A percentile compares a stretch with the other conserved stretches of the same genome.
These are phyloP conservation scores for Batkoa obscura DNA, from an alignment of 371 early-diverging fungal species.

Conservation along the genomic window DNA sequence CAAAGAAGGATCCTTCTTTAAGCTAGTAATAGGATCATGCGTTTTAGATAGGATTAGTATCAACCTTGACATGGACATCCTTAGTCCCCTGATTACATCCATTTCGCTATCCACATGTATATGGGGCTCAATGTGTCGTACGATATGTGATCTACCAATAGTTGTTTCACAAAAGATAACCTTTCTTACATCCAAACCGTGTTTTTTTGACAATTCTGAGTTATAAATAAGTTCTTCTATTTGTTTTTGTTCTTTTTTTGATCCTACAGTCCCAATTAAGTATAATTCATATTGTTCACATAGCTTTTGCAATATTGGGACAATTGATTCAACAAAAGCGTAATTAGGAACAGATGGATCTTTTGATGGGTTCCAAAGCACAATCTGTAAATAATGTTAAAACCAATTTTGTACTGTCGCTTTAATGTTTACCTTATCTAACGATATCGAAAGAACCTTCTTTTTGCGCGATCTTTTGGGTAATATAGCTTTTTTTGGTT, in stretches of 20 bases:
- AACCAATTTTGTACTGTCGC: too few species aligned
- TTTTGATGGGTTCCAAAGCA: constrained; percentile 35
- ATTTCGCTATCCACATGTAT: constrained; percentile 17
- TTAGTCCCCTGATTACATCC: constrained; percentile 12
- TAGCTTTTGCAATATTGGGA: constrained; percentile 17
- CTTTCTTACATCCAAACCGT: constrained; percentile 22
- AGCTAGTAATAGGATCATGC: too few species aligned
- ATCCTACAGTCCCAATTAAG: constrained; percentile 21
- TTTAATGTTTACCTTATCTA: too few species aligned
- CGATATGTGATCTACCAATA: constrained; percentile 30
- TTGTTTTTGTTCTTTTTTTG: constrained; percentile 22
- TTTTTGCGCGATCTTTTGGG: too few species aligned
- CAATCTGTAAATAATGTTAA: constrained; percentile 13
- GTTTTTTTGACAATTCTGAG: constrained; percentile 19
- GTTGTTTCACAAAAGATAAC: constrained; percentile 29
- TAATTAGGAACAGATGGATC: constrained; percentile 29
- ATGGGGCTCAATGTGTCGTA: constrained; percentile 27
- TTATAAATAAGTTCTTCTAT: constrained; percentile 20
- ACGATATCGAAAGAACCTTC: too few species aligned
- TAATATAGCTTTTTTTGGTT: too few species aligned
- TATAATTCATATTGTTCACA: constrained; percentile 21
- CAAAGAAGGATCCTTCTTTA: too few species aligned
- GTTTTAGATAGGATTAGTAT: too few species aligned
- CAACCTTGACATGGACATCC: too few species aligned
- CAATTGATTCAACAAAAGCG: constrained; percentile 24